A percentile compares a stretch with the other conserved stretches of the same genome.
Conservation (phyloP, 306 rosid genomes). For the Vigna radiata region DNA sequence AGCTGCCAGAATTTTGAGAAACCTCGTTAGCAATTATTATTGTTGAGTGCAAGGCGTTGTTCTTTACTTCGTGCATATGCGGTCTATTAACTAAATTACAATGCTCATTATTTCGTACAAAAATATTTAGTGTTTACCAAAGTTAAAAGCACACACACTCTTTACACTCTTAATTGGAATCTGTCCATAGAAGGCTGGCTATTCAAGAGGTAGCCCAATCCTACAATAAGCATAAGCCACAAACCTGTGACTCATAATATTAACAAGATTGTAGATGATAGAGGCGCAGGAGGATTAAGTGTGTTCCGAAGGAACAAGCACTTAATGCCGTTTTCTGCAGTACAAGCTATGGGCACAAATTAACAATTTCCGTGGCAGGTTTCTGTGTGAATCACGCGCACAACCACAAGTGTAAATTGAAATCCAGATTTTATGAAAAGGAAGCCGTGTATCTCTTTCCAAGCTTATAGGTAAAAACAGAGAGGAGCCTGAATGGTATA, state of each 20-base stretch:
- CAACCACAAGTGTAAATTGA: too few species aligned
- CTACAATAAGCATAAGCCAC: too few species aligned
- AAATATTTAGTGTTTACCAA: background rate
- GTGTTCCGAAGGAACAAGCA: background rate
- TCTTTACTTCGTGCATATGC: background rate
- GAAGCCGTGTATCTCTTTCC: background rate
- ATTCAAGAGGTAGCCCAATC: too few species aligned
- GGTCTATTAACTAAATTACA: background rate
- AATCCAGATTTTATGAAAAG: background rate
- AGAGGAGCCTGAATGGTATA: background rate
- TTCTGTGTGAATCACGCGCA: too few species aligned
- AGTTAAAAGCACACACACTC: background rate
- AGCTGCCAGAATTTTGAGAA: slow-evolving; percentile 45
- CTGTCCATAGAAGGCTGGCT: too few species aligned
- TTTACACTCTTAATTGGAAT: background rate
- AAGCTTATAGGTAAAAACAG: background rate
- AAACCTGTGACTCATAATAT: too few species aligned
- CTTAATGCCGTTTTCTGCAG: background rate
- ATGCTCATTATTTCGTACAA: background rate
- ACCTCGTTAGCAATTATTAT: background rate
- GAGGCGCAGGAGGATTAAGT: too few species aligned
- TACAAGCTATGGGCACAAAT: background rate
- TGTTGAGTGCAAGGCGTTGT: background rate
- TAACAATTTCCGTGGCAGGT: background rate
- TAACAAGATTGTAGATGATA: too few species aligned